A percentile compares a stretch with the other conserved stretches of the same genome.
These are phyloP conservation scores for Mucor indicus DNA, from an alignment of 371 early-diverging fungal species.

Conservation along the genomic window DNA sequence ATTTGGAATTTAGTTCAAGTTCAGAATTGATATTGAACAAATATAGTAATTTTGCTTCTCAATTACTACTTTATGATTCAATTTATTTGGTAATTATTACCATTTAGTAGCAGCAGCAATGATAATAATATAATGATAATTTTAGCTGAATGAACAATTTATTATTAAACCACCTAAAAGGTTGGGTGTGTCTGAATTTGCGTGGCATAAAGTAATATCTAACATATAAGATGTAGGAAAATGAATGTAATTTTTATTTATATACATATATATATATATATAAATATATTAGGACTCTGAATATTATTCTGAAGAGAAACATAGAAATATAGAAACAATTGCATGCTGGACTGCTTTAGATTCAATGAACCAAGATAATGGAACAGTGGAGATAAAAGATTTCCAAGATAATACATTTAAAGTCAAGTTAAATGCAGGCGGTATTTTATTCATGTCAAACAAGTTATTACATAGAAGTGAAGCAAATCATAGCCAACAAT, in stretches of 20 bases:
- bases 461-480: conserved; percentile 51
- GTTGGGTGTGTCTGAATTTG: conserved; percentile 35
- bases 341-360: conserved; percentile 60
- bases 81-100: conserved; percentile 20
- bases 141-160: conserved; percentile 58
- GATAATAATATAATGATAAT: too few relatives aligned
- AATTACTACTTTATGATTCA: conserved; percentile 17
- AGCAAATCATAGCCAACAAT: conserved; percentile 33
- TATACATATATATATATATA: neutral
- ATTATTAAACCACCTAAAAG: conserved; percentile 57
- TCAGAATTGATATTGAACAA: conserved; percentile 28
- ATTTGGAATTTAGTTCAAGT: conserved; percentile 1
- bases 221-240: neutral
- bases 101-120: too few relatives aligned
- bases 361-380: conserved; percentile 20
- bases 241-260: neutral
- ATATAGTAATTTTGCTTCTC: conserved; percentile 32
- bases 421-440: conserved; percentile 37
- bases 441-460: conserved; percentile 55
- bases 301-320: conserved; percentile 20
- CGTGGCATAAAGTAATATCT: conserved; percentile 49
- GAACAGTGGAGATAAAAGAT: conserved; percentile 5
- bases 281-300: conserved; percentile 37
- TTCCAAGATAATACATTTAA: neutral
- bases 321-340: conserved; percentile 29